Base-by-base conservation (phyloP, 306 rosid species). In the Gillenia trifoliata region DNA sequence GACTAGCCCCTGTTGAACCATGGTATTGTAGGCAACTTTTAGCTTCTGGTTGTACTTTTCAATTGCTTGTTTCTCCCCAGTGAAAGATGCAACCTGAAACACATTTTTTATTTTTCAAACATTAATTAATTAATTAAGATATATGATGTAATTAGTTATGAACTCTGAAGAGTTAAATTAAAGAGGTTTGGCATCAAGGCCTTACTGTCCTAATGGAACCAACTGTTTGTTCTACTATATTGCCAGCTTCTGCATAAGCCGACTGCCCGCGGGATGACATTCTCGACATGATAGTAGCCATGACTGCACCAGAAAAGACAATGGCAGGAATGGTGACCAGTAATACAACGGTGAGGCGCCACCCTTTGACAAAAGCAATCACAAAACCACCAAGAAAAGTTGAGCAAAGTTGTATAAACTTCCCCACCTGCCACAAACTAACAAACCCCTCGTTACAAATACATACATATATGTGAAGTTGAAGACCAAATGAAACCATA, bases 191-290 rank as follows among this genome's bases (percentile, higher is more conserved):
- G 26, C 29, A 56, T 30, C 19, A 64, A 63, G 31, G 19, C 2
- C 71, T 87, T 87, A 89, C 98, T n/a, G 97, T 91, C 86, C 95
- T 83, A 41, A 94, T 94, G 45, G 91, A 80, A 79, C 92, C 93
- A 29, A 91, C 86, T 0, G 94, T 88, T 83, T 94, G 98, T 61
- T 94, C 97, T 4, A 88, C 98, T 5, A 90, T 83, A 63, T 78
- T 86, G 67, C 98, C 91, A 16, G 98, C 96, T 80, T 94, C 96
- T 8, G 95, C 91, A 70, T 94, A 94, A 74, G 97, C 98, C 45
- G 70, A 23, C 74, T 94, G 97, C 1, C 93, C 96, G 0, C 96
- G 88, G 40, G 88, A 83, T 1, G 98, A 75, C 95, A 94, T 86
- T 82, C 79, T 91, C 8, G 90, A 29, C 75, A 89, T 71, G 47